Evolutionary conservation across 768 basidiomycete genomes (phyloP).

Genomic region (Rhodotorula kratochvilovae): DNA sequence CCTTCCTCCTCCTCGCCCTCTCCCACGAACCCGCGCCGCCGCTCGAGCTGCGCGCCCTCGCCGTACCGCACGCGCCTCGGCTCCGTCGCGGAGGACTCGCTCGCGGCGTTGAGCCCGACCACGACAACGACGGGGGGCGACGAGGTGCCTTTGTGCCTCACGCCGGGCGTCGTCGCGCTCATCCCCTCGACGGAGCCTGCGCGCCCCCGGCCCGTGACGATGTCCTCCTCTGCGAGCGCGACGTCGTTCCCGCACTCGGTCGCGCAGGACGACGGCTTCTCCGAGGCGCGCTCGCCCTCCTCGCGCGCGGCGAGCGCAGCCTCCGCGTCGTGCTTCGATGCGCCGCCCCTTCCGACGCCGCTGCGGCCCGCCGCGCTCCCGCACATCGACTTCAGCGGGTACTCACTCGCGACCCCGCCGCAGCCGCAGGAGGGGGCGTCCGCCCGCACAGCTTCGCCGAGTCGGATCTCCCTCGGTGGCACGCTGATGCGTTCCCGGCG

Average conservation of each 20-base stretch:
- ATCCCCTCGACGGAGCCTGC: too few species aligned
- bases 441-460: too few species aligned
- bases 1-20: not conserved
- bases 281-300: not conserved
- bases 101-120: not conserved
- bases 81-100: conserved; percentile 1
- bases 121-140: not conserved
- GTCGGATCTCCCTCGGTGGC: too few species aligned
- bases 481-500: too few species aligned
- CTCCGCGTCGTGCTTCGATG: not conserved
- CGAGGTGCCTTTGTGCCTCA: too few species aligned
- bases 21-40: not conserved
- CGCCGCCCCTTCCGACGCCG: not conserved
- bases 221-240: not conserved
- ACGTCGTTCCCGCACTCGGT: conserved; percentile 16
- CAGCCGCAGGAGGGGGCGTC: too few species aligned
- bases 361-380: not conserved
- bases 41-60: not conserved
- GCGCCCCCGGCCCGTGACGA: too few species aligned
- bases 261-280: conserved; percentile 3
- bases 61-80: not conserved
- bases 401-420: too few species aligned
- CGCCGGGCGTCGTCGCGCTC: too few species aligned
- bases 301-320: not conserved
- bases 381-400: not conserved